phyloP scores from a whole-genome alignment of 2,329 filamentous ascomycete genomes.

The Calonectria montana region DNA sequence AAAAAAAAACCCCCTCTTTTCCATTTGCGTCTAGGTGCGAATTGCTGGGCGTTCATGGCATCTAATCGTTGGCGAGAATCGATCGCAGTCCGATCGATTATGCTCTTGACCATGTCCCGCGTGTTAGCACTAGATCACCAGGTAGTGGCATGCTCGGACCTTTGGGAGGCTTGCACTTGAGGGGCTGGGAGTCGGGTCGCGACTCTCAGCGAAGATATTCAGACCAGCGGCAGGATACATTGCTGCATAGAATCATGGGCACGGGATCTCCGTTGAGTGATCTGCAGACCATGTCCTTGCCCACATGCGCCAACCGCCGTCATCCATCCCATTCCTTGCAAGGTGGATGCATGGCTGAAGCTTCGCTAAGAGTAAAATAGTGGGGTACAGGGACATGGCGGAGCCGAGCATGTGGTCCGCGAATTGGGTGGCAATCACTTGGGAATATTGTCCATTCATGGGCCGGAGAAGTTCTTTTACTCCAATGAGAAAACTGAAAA shows the following conservation, averaged over 20 bases:
- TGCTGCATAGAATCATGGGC: conserved; percentile 8
- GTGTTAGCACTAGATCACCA: background rate
- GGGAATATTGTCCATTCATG: conserved; percentile 14
- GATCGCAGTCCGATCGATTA: background rate
- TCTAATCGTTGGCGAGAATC: background rate
- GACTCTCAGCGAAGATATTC: background rate
- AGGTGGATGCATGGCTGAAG: conserved; percentile 1
- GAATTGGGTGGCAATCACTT: conserved; percentile 1
- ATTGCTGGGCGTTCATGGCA: background rate
- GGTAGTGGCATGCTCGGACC: background rate
- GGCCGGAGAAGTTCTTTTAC: background rate
- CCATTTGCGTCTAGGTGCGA: background rate
- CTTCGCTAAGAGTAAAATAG: background rate
- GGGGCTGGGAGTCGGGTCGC: background rate
- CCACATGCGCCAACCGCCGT: background rate
- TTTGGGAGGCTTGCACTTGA: background rate
- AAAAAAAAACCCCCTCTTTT: background rate
- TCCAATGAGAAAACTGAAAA: too few relatives aligned
- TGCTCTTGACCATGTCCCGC: background rate
- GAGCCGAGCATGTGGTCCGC: conserved; percentile 19
- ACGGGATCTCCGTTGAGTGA: conserved; percentile 24
- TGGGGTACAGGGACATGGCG: conserved; percentile 3
- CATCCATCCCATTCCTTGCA: conserved; percentile 17
- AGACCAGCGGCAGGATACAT: background rate
- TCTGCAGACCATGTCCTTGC: conserved; percentile 19